Evolutionary conservation across 2,329 filamentous ascomycete genomes (phyloP).

Genomic region (Lomentospora prolificans): DNA sequence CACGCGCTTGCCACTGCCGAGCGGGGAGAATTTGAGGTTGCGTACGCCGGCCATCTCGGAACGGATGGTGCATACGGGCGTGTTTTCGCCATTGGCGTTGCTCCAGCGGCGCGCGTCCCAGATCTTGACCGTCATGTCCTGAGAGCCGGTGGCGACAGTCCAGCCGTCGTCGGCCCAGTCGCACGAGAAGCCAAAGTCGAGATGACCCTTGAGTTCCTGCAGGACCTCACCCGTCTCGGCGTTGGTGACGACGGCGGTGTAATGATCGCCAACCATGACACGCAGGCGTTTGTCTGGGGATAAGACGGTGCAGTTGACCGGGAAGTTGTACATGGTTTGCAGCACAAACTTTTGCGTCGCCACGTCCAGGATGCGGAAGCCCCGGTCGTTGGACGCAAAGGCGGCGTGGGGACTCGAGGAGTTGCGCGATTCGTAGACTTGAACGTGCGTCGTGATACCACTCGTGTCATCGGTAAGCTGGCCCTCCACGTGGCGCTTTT

Average conservation of each 20-base stretch:
- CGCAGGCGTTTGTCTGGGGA: slow-evolving; percentile 64
- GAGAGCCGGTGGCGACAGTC: slow-evolving; percentile 66
- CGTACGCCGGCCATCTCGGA: slow-evolving; percentile 61
- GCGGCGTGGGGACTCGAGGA: slow-evolving; percentile 44
- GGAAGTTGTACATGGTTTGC: slow-evolving; percentile 42
- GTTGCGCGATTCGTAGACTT: slow-evolving; percentile 43
- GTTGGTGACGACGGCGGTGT: slow-evolving; percentile 56
- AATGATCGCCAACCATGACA: slow-evolving; percentile 61
- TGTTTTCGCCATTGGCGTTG: slow-evolving; percentile 36
- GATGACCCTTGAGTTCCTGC: slow-evolving; percentile 52
- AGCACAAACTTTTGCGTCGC: slow-evolving; percentile 48
- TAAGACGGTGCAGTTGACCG: slow-evolving; percentile 64
- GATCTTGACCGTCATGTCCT: slow-evolving; percentile 63
- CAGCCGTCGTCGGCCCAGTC: slow-evolving; percentile 72
- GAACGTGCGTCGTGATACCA: slow-evolving; percentile 56
- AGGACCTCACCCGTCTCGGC: slow-evolving; percentile 54
- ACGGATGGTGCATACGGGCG: slow-evolving; percentile 43
- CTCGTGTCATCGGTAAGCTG: slow-evolving; percentile 37
- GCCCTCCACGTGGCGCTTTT: slow-evolving; percentile 28
- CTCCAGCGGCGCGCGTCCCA: slow-evolving; percentile 68
- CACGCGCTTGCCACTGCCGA: slow-evolving; percentile 55
- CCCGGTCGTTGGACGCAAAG: slow-evolving; percentile 53
- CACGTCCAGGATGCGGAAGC: slow-evolving; percentile 49
- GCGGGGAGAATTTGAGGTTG: slow-evolving; percentile 61
- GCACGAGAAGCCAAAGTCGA: slow-evolving; percentile 65